Conservation (phyloP, 768 basidiomycete species). For the Kwoniella europaea region DNA sequence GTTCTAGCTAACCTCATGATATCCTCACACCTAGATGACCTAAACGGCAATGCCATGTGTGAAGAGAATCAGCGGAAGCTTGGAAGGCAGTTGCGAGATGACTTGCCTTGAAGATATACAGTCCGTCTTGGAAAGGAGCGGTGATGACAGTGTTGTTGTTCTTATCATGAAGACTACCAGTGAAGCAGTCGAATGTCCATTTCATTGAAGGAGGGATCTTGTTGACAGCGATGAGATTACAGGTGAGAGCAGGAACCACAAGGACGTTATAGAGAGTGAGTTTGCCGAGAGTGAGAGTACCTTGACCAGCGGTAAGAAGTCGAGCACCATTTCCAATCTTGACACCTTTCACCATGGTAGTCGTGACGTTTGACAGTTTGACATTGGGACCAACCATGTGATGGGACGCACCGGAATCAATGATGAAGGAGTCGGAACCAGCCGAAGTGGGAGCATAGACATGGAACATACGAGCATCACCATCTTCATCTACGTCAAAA, state of each 20-base stretch:
- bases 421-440: constrained; percentile 10
- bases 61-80: constrained; percentile 5
- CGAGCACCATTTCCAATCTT: constrained; percentile 16
- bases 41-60: neutral
- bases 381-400: constrained; percentile 16
- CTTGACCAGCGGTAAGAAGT: neutral
- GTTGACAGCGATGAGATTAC: constrained; percentile 18
- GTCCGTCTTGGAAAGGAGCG: constrained; percentile 1
- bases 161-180: neutral
- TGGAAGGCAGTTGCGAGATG: constrained; percentile 1
- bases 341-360: neutral
- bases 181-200: constrained; percentile 8
- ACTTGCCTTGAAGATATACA: constrained; percentile 13
- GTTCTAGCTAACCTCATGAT: constrained; percentile 8
- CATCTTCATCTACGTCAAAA: neutral
- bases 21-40: constrained; percentile 6
- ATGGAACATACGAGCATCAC: neutral
- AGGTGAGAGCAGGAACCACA: neutral
- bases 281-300: neutral
- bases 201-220: neutral
- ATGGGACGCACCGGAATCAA: constrained; percentile 26
- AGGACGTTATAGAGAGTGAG: constrained; percentile 7
- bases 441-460: neutral
- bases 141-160: too few relatives aligned
- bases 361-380: constrained; percentile 1